These are phyloP conservation scores for Eimeria praecox DNA, from an alignment of 169 alveolate species.

Conservation along the genomic window DNA sequence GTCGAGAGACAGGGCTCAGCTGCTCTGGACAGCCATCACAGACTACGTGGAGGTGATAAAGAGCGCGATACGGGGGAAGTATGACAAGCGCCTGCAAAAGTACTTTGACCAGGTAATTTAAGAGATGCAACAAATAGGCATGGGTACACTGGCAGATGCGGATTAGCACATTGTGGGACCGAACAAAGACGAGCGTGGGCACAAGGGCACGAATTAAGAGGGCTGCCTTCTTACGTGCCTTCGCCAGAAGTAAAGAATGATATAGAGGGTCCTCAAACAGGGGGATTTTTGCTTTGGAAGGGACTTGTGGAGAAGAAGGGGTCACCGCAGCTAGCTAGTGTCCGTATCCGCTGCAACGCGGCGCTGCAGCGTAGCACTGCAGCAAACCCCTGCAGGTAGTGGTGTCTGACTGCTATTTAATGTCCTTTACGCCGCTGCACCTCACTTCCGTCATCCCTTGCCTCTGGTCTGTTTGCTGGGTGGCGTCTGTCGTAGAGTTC, in stretches of 20 bases:
- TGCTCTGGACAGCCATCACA: slow-evolving; percentile 98
- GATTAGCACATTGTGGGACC: too few species aligned
- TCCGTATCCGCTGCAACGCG: too few species aligned
- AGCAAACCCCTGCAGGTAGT: too few species aligned
- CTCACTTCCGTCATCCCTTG: neutral
- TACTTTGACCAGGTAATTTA: slow-evolving; percentile 83
- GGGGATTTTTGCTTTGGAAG: neutral
- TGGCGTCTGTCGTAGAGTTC: neutral
- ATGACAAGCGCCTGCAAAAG: slow-evolving; percentile 93
- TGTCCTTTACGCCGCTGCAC: neutral
- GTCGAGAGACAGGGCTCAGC: slow-evolving; percentile 89
- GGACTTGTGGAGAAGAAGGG: too few species aligned
- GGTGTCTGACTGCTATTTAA: too few species aligned
- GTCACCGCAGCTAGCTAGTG: too few species aligned
- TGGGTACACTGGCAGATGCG: neutral
- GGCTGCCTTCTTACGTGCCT: neutral
- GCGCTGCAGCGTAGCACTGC: too few species aligned
- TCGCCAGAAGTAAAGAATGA: slow-evolving; percentile 5
- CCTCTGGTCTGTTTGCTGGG: neutral
- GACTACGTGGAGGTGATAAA: slow-evolving; percentile 98
- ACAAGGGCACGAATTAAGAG: too few species aligned
- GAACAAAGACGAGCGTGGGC: too few species aligned
- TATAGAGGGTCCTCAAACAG: neutral
- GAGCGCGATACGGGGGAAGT: slow-evolving; percentile 97
- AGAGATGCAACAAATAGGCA: neutral